phyloP scores from a whole-genome alignment of 2,329 filamentous ascomycete species.

The Botrytis fabae region DNA sequence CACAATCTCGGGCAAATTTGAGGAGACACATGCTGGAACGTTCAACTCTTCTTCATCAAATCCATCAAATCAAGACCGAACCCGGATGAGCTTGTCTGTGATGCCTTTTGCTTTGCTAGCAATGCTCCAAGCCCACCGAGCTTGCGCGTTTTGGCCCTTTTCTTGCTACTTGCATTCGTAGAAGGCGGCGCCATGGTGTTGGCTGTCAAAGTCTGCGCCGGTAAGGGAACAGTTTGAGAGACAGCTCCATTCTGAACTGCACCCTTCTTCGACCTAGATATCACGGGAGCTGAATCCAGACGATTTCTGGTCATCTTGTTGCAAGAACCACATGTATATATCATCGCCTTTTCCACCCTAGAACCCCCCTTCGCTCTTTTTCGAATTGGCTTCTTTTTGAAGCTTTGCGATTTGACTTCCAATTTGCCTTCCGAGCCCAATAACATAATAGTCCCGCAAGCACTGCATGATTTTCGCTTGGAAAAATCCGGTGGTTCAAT shows the following conservation, averaged over 20 bases:
- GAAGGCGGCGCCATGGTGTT: slow-evolving; percentile 39
- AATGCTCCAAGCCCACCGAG: slow-evolving; percentile 62
- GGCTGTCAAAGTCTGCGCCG: not conserved
- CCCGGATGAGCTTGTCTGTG: slow-evolving; percentile 27
- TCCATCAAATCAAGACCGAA: slow-evolving; percentile 44
- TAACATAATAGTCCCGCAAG: slow-evolving; percentile 62
- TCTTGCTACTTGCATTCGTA: slow-evolving; percentile 61
- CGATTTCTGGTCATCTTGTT: slow-evolving; percentile 32
- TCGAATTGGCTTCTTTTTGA: not conserved
- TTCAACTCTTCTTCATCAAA: slow-evolving; percentile 42
- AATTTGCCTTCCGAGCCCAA: slow-evolving; percentile 44
- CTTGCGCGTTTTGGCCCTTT: slow-evolving; percentile 64
- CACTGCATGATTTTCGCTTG: slow-evolving; percentile 55
- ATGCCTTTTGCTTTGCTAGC: slow-evolving; percentile 44
- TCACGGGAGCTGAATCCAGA: slow-evolving; percentile 23
- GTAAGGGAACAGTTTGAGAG: not conserved
- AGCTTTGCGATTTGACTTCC: slow-evolving; percentile 23
- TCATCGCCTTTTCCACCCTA: slow-evolving; percentile 27
- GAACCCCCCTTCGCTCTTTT: slow-evolving; percentile 15
- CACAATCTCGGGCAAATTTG: not conserved
- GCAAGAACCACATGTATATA: slow-evolving; percentile 39
- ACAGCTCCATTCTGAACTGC: not conserved
- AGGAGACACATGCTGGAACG: not conserved
- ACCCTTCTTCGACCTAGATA: slow-evolving; percentile 15
- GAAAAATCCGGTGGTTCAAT: slow-evolving; percentile 50